Evolutionary conservation across 2,329 filamentous ascomycete species (phyloP).

Genomic region (Achaetomium macrosporum): DNA sequence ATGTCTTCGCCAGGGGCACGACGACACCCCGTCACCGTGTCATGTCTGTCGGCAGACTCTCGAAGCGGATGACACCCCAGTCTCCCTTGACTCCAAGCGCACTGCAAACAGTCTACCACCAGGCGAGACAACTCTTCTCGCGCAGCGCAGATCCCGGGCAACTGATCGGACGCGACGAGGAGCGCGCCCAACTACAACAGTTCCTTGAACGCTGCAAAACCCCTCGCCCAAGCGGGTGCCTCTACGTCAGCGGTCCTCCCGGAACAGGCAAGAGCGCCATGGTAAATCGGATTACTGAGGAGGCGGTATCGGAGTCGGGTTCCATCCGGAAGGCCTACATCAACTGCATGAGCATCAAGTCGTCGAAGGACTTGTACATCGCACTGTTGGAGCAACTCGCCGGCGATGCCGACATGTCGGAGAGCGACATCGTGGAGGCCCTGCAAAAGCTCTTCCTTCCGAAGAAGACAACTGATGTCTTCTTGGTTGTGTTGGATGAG

Average conservation of each 20-base stretch:
- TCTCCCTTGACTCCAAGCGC: slow-evolving; percentile 65
- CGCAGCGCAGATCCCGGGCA: slow-evolving; percentile 68
- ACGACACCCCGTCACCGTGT: slow-evolving; percentile 81
- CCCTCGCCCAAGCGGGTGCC: slow-evolving; percentile 63
- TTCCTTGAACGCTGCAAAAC: slow-evolving; percentile 64
- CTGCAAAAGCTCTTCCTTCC: slow-evolving; percentile 68
- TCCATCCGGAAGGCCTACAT: slow-evolving; percentile 68
- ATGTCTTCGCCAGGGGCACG: slow-evolving; percentile 66
- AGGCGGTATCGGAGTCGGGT: slow-evolving; percentile 43
- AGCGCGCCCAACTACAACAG: slow-evolving; percentile 56
- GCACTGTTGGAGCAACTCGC: slow-evolving; percentile 68
- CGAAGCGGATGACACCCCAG: slow-evolving; percentile 72
- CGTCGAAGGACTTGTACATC: slow-evolving; percentile 75
- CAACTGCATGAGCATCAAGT: slow-evolving; percentile 97
- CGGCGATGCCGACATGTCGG: slow-evolving; percentile 58
- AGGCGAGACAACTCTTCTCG: slow-evolving; percentile 80
- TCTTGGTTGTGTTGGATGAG: slow-evolving; percentile 86
- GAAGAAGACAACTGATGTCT: slow-evolving; percentile 53
- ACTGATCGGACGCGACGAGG: slow-evolving; percentile 70
- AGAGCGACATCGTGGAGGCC: slow-evolving; percentile 60
- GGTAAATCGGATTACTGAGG: slow-evolving; percentile 69
- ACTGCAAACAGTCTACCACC: slow-evolving; percentile 73
- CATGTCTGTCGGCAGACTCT: slow-evolving; percentile 66
- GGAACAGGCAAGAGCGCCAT: slow-evolving; percentile 97
- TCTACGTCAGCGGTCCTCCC: slow-evolving; percentile 92